Evolutionary conservation across 23 red algal species (phyloP), one percentile per base, ranked within the genome.

Genomic region (Gracilaria gracilis): DNA sequence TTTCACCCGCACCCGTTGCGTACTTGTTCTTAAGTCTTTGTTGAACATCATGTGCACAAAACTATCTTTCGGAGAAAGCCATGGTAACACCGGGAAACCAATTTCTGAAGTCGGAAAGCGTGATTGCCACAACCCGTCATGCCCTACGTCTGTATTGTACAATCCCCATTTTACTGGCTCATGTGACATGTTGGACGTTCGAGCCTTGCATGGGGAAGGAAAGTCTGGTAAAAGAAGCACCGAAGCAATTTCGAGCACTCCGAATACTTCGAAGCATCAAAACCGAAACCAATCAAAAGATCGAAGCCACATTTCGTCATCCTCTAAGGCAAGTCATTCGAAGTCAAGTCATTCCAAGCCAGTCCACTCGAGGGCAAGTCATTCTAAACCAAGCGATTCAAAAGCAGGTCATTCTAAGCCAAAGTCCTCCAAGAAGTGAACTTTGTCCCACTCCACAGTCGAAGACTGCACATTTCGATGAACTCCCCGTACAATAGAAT

Each of bases 371-470:
- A 71, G 36, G 32, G 66, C 9, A 71, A 71, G 66, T 37, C 29
- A 37, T 37, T 71, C 66, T 6, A n/a, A n/a, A n/a, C n/a, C n/a
- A n/a, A n/a, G n/a, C n/a, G n/a, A n/a, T n/a, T n/a, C n/a, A n/a
- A n/a, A n/a, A n/a, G n/a, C n/a, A n/a, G n/a, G n/a, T n/a, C n/a
- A n/a, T n/a, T n/a, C n/a, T n/a, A n/a, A n/a, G n/a, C n/a, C n/a
- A n/a, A n/a, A n/a, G n/a, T n/a, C n/a, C n/a, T n/a, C n/a, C n/a
- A 71, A 71, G 36, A 71, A 71, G 27, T 71, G 27, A 71, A 71
- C 66, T 1, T 37, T 35, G 7, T 37, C 36, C 66, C 34, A 20
- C 66, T 35, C 36, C 66, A 71, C 66, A 35, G 4, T 71, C 36
- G 8, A 64, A n/a, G 59, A 64, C 59, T 64, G 59, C 59, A 64